Evolutionary conservation across 2,329 filamentous ascomycete genomes (phyloP), one percentile per base, ranked within the genome.

Genomic region (Colletotrichum siamense): DNA sequence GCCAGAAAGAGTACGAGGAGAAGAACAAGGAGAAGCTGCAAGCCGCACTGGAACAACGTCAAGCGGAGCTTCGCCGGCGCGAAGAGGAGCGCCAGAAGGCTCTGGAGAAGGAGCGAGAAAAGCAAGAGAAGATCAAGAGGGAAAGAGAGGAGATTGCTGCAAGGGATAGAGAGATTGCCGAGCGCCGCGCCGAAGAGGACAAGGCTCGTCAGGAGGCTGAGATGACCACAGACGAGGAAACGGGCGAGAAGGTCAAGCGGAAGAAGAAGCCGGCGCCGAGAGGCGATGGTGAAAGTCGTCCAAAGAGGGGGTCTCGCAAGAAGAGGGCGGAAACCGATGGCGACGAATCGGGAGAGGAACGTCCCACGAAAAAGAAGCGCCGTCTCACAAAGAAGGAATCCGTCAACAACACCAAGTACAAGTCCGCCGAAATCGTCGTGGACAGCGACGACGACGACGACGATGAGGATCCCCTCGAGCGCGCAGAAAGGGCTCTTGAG

Each of bases 1-100:
- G 92, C 79, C 97, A 99, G 84, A 94, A 92, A 78, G 95, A 98
- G 78, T 99, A 98, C 84, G 97, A 99, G 84, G 94, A 96, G 81
- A 95, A 95, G 87, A 98, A 99, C 83, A 95, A 96, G 44, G 92
- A 94, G 81, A 98, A 97, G 84, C 91, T 99, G 5, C 92, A 94
- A 77, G 93, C 95, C 69, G 96, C 97, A 9, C 91, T 95, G 44
- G 92, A 94, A 80, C 91, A 93, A 77, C 94, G 96, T 69, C 95
- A 99, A 80, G 94, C 93, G 6, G 96, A 98, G 83, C 88, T 96
- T 24, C 91, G 90, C 76, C 92, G 91, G 77, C 93, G 95, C 8
- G 96, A 98, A 83, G 96, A 96, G 78, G 93, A 93, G 82, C 92
- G 93, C 59, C 89, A 92, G 79, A 92, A 91, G 80, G 91, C 90